Evolutionary conservation across 2,329 filamentous ascomycete species (phyloP), one percentile per base, ranked within the genome.

Genomic region (Penicillium sp.): DNA sequence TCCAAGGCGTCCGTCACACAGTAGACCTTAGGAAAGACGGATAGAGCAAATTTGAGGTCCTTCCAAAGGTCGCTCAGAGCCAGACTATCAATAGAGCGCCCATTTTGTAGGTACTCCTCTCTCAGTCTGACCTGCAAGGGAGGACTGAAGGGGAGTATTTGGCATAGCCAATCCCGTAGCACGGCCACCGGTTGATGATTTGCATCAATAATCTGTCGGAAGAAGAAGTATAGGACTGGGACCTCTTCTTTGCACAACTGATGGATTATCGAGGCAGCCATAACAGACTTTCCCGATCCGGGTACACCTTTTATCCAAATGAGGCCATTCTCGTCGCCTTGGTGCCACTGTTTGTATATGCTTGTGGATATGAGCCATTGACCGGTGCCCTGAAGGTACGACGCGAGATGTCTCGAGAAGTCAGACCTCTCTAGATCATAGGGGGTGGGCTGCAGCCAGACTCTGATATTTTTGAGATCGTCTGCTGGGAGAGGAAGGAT

Each of bases 1-100:
- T 82, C 80, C 6, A 81, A 65, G 1, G 78, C 78, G 58, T 81
- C 79, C 0, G 68, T 69, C 4, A 82, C 68, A 29, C 74, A 76
- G 47, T 76, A 80, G 0, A 70, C 76, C 26, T 56, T 45, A 2
- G 59, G 49, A 13, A 68, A 35, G 3, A 37, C 4, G 7, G 22
- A 13, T n/a, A 61, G 43, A 7, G 50, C 62, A 13, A 48, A 27
- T 7, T 37, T 39, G 9, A 64, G 37, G 13, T 49, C 42, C 35
- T 57, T 43, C 62, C 60, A 63, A 7, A 67, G 50, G 22, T 64
- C 60, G 16, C 33, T 52, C 11, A 48, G 19, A 13, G 60, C 47
- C 16, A 58, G 11, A 26, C 37, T 55, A 9, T 49, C 48, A 3
- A 55, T 24, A 24, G 53, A 11, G 14, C 54, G 42, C 4, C 47